Conservation (phyloP, 1,139 yeast genomes). For the Pichia sp. region DNA sequence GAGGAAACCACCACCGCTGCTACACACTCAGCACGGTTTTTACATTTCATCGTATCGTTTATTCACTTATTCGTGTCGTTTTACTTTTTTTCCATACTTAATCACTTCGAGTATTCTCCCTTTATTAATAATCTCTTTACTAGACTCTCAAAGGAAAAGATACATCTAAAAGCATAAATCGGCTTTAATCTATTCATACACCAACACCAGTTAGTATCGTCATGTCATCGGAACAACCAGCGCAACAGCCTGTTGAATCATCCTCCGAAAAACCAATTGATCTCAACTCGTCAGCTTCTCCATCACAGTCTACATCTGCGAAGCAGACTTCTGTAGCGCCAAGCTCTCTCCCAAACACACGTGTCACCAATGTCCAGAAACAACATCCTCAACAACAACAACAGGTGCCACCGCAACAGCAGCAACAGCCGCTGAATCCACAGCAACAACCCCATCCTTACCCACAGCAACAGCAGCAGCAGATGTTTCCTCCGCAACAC, state of each 20-base stretch:
- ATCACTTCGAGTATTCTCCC: not conserved
- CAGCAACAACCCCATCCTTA: not conserved
- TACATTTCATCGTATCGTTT: not conserved
- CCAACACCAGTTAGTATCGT: not conserved
- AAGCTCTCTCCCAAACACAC: constrained; percentile 7
- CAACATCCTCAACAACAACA: not conserved
- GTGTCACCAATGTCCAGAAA: not conserved
- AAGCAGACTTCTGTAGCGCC: constrained; percentile 1
- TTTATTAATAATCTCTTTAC: not conserved
- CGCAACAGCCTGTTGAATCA: not conserved
- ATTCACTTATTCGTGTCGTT: not conserved
- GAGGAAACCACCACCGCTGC: no score
- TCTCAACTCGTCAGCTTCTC: not conserved
- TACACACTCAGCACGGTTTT: not conserved
- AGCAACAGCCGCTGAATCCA: not conserved
- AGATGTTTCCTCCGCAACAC: not conserved
- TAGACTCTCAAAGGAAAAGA: not conserved
- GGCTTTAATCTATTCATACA: not conserved
- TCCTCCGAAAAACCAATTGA: no score
- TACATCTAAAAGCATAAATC: no score
- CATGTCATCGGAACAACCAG: not conserved
- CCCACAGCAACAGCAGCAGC: constrained; percentile 2
- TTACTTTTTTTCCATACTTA: not conserved
- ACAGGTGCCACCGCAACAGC: not conserved
- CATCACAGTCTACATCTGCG: not conserved